These are phyloP conservation scores for Solanum pennellii DNA, from an alignment of 257 asterid species.

Conservation along the genomic window DNA sequence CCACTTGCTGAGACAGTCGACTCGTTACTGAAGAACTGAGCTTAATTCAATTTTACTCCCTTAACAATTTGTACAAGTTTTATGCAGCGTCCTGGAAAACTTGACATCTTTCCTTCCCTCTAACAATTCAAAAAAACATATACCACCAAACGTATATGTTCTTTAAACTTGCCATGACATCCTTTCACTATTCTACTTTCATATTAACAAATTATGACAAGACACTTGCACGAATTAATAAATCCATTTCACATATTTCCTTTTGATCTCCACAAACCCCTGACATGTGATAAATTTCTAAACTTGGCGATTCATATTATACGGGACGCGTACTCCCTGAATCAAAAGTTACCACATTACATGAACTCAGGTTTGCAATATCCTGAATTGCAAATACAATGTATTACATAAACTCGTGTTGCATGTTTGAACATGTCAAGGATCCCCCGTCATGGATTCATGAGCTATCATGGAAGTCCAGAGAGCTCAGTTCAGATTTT, in stretches of 20 bases:
- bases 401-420: background rate
- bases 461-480: background rate
- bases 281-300: background rate
- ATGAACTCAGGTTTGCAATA: background rate
- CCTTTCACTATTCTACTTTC: background rate
- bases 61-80: background rate
- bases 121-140: background rate
- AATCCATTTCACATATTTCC: background rate
- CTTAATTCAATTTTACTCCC: background rate
- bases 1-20: background rate
- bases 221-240: background rate
- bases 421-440: background rate
- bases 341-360: background rate
- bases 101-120: background rate
- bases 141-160: background rate
- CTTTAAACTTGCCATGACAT: background rate
- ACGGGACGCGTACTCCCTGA: background rate
- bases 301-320: background rate
- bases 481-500: background rate
- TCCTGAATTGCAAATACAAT: background rate
- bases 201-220: background rate
- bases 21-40: background rate
- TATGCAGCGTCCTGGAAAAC: background rate
- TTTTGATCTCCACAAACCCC: background rate
- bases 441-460: background rate